Percentiles rank a stretch among this genome's conserved stretches.
phyloP scores from a whole-genome alignment of 176 grass and related monocot genomes.

The Lolium rigidum region DNA sequence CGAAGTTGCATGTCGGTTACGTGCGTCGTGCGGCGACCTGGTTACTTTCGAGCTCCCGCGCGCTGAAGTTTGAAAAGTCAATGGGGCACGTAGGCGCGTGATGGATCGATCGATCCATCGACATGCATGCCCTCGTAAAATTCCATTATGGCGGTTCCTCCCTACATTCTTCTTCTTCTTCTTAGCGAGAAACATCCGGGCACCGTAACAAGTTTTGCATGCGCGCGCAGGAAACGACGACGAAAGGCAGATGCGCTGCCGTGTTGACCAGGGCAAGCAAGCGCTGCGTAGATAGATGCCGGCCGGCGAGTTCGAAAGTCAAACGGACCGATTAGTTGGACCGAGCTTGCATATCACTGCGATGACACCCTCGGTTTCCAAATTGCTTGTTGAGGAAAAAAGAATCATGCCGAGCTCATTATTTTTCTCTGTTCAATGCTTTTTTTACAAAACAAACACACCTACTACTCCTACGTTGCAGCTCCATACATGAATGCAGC shows the following conservation, averaged over 20 bases:
- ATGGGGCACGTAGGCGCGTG: neutral
- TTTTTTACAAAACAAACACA: no score
- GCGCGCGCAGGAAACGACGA: neutral
- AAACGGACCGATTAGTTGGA: neutral
- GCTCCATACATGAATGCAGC: no score
- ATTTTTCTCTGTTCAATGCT: no score
- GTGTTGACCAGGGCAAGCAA: constrained; percentile 14
- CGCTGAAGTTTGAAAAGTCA: constrained; percentile 34
- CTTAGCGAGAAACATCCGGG: neutral
- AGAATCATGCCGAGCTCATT: no score
- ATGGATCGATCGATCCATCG: neutral
- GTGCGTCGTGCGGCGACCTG: constrained; percentile 46
- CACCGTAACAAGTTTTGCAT: neutral
- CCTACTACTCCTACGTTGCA: no score
- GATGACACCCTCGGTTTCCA: no score
- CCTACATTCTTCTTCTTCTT: neutral
- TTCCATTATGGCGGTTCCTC: neutral
- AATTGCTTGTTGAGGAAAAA: no score
- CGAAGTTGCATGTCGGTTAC: constrained; percentile 42
- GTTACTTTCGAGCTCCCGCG: neutral
- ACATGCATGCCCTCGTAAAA: neutral
- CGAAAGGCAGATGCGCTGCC: constrained; percentile 18
- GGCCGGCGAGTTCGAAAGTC: neutral
- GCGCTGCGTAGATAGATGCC: neutral
- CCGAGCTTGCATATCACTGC: no score